phyloP scores from a whole-genome alignment of 441 rosid genomes.

The Croton laevigatus region DNA sequence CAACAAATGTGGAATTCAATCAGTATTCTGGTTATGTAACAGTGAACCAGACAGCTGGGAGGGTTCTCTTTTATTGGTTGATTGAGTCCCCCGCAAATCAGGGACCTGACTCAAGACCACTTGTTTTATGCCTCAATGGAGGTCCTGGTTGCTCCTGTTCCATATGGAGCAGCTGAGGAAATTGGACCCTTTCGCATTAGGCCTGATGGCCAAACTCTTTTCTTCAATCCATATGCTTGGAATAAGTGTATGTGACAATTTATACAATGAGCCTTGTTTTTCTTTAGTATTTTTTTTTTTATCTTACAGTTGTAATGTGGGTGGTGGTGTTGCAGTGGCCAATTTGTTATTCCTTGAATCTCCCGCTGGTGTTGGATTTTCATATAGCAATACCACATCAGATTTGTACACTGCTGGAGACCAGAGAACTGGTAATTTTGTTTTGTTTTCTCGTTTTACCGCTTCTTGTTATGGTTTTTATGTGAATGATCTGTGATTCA shows the following conservation, averaged over 20 bases:
- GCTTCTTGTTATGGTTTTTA: neutral
- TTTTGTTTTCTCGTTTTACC: neutral
- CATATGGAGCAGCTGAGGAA: conserved; percentile 86
- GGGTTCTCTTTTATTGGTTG: conserved; percentile 94
- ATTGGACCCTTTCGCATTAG: conserved; percentile 81
- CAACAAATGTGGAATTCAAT: conserved; percentile 55
- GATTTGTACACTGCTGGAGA: conserved; percentile 83
- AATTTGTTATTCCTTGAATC: conserved; percentile 91
- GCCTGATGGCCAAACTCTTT: conserved; percentile 76
- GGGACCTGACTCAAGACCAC: conserved; percentile 65
- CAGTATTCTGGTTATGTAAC: conserved; percentile 90
- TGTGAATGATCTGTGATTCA: conserved; percentile 6
- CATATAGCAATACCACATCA: conserved; percentile 74
- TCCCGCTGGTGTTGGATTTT: conserved; percentile 98
- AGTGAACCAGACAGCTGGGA: conserved; percentile 74
- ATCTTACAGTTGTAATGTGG: neutral
- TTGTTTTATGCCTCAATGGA: conserved; percentile 89
- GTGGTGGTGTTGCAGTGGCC: conserved; percentile 57
- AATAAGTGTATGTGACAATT: conserved; percentile 47
- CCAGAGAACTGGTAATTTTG: conserved; percentile 62
- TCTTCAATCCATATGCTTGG: conserved; percentile 82
- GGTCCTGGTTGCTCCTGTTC: conserved; percentile 97
- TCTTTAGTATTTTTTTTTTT: neutral
- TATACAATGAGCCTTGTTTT: neutral
- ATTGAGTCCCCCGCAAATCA: conserved; percentile 69